Base-by-base conservation (phyloP, 1,139 yeast genomes). In the Diutina scorzettiae region DNA sequence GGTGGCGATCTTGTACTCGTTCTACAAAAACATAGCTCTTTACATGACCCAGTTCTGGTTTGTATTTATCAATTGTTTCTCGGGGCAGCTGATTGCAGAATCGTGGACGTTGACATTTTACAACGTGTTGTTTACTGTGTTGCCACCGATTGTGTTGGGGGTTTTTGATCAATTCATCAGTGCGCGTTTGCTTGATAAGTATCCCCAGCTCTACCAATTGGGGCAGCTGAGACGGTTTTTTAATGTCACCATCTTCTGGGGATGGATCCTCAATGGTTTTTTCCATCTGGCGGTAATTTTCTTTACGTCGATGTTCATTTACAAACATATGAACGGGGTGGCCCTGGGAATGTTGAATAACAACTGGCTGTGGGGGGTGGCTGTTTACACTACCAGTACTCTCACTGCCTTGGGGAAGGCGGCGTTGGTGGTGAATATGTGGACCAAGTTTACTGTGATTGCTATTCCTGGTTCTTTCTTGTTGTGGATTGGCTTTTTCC, bases 11-110 rank as follows among this genome's bases (percentile, higher is more conserved):
- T 69, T 93, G 48, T 93, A 89, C 59, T 87, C 96, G 0, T 93
- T 91, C 53, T 93, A 93, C 74, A 93, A 93, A 63, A 93, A 93
- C 55, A 84, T 91, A 55, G 86, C 96, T 1, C 70, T 93, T 45
- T 91, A 89, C 62, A 85, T 91, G 96, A 86, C 96, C 2, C 98
- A 93, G 62, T 93, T 93, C 61, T 93, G 98, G 98, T 93, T 74
- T 60, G 96, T 89, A 24, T 91, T 91, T 57, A 73, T 79, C 46
- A 91, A 89, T 59, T 93, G 89, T 11, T 93, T 78, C 55, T 86
- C 96, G 21, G 99, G 98, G 21, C 96, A 91, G 62, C 86, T 96
- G 0, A 81, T 93, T 51, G 85, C 83, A 56, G 99, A 93, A 59
- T 89, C 97, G 0, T 93, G 99, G 99, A 86, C 97, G 0, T 77